These are phyloP conservation scores for Hypoxylon sp. DNA, from an alignment of 2,329 filamentous ascomycete genomes.

Conservation along the genomic window DNA sequence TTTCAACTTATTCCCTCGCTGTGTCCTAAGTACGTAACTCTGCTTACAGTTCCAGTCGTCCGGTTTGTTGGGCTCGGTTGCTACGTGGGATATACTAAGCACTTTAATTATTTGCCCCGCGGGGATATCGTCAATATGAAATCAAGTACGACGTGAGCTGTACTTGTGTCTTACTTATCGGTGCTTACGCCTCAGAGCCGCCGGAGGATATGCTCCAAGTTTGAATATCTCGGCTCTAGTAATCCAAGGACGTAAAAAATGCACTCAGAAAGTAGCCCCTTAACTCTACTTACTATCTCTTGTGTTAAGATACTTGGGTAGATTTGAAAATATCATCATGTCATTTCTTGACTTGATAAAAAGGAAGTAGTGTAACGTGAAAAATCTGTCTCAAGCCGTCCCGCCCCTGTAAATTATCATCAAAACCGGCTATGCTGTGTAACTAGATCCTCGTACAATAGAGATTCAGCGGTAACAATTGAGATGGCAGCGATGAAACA, in stretches of 20 bases:
- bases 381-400: slow-evolving; percentile 1
- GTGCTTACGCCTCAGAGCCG: slow-evolving; percentile 2
- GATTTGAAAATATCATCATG: background rate
- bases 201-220: background rate
- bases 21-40: slow-evolving; percentile 17
- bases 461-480: slow-evolving; percentile 15
- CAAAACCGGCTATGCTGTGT: slow-evolving; percentile 6
- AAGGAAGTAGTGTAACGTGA: slow-evolving; percentile 13
- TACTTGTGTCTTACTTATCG: slow-evolving; percentile 8
- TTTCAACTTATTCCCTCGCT: slow-evolving; percentile 7
- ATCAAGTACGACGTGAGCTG: slow-evolving; percentile 9
- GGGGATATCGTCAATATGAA: slow-evolving; percentile 34
- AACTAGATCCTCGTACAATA: background rate
- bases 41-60: slow-evolving; percentile 19
- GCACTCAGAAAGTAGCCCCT: background rate
- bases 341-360: background rate
- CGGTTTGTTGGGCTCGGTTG: slow-evolving; percentile 21
- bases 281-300: background rate
- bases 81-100: slow-evolving; percentile 37
- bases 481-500: slow-evolving; percentile 13
- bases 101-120: slow-evolving; percentile 43
- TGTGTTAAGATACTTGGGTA: background rate
- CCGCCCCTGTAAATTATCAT: slow-evolving; percentile 6
- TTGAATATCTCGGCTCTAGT: background rate
- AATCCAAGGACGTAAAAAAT: background rate